Evolutionary conservation across 108 stramenopile genomes (phyloP).

Genomic region (Nitzschia sp.): DNA sequence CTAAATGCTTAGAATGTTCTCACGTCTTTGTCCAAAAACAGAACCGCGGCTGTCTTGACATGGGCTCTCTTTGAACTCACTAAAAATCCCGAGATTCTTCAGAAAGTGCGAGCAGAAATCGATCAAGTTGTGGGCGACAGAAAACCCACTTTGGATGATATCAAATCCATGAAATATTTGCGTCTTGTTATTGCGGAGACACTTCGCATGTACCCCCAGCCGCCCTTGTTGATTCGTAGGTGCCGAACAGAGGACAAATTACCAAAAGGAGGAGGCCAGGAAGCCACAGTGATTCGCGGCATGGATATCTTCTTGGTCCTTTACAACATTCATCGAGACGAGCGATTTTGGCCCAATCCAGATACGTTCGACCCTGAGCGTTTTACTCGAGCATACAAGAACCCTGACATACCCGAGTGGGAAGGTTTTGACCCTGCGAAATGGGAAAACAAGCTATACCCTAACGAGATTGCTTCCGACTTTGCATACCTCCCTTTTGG

Average conservation of each 20-base stretch:
- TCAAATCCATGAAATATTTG: slow-evolving; percentile 79
- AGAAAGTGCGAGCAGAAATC: slow-evolving; percentile 78
- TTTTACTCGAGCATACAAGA: slow-evolving; percentile 81
- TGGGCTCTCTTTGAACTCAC: slow-evolving; percentile 95
- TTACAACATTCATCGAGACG: slow-evolving; percentile 94
- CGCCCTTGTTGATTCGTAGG: slow-evolving; percentile 93
- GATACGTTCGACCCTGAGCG: slow-evolving; percentile 87
- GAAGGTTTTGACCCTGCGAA: slow-evolving; percentile 87
- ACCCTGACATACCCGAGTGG: slow-evolving; percentile 91
- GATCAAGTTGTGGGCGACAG: slow-evolving; percentile 90
- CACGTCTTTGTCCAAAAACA: too few species aligned
- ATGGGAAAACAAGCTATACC: slow-evolving; percentile 87
- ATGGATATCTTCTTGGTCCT: slow-evolving; percentile 95
- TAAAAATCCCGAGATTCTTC: slow-evolving; percentile 81
- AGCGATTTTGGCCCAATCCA: slow-evolving; percentile 91
- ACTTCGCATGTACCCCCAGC: slow-evolving; percentile 91
- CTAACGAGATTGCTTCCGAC: slow-evolving; percentile 91
- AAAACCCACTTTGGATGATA: slow-evolving; percentile 80
- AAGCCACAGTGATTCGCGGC: slow-evolving; percentile 84
- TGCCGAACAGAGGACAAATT: slow-evolving; percentile 84
- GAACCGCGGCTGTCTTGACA: slow-evolving; percentile 93
- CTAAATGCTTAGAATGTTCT: too few species aligned
- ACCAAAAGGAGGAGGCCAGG: slow-evolving; percentile 80
- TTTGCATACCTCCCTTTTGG: slow-evolving; percentile 92
- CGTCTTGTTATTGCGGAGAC: slow-evolving; percentile 44